Base-by-base conservation (phyloP, 2,329 filamentous ascomycete genomes). In the Xylariales sp. region DNA sequence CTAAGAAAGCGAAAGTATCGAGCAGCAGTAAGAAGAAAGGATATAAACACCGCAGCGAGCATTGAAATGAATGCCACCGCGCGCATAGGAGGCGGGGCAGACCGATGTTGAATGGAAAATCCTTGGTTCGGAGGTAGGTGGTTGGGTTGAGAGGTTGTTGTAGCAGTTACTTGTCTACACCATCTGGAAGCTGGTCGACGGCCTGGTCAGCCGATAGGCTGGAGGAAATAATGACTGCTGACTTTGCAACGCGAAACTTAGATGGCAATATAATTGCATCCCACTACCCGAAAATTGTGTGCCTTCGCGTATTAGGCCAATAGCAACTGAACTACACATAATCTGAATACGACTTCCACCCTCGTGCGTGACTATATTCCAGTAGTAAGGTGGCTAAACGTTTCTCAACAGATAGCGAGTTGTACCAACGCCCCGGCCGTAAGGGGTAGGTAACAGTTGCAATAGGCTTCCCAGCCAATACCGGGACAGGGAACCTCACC, bases 21-120 rank as follows among this genome's bases (percentile, higher is more conserved):
- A 72, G 63, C 50, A 69, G 66, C 48, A 62, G 71, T 46, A 77
- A 76, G 67, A 77, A 74, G 69, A 77, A 74, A 69, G 69, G 72
- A 10, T 71, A 74, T 32, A 76, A 72, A 65, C 72, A 70, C 46
- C 74, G 75, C 49, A 63, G 65, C 54, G 72, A 76, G 67, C 68
- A 75, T 64, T 73, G 48, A 73, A 52, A 23, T 34, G 39, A 52
- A 46, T 9, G 14, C 12, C 14, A 34, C 4, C 10, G 43, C 12
- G 34, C 18, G 14, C 5, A 45, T 10, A 18, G 7, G 36, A 34
- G 32, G 1, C 23, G 2, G 23, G 23, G 23, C 2, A 23, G 23
- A 2, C 16, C 9, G 34, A 39, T 6, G 36, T 12, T 16, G 46
- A 18, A 30, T n/a, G 4, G 16, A 16, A 10, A 63, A 41, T 7